Percentiles rank a stretch among this genome's conserved stretches.
phyloP scores from a whole-genome alignment of 2,329 filamentous ascomycete species.

The Xylaria sp. region DNA sequence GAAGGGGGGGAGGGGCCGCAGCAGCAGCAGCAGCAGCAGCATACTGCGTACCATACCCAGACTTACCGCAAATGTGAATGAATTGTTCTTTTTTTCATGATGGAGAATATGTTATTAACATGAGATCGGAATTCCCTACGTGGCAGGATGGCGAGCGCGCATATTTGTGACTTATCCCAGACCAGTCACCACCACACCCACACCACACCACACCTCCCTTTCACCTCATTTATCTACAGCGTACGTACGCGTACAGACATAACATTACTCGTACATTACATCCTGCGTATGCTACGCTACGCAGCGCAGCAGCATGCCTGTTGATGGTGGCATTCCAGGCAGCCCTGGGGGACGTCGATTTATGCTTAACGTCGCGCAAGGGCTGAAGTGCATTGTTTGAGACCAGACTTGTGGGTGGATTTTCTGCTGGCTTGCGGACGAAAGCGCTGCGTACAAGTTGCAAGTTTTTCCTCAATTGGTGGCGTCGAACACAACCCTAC shows the following conservation, averaged over 20 bases:
- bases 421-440: neutral
- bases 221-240: neutral
- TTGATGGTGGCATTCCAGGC: conserved; percentile 10
- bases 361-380: conserved; percentile 11
- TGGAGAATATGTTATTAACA: neutral
- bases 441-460: neutral
- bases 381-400: conserved; percentile 11
- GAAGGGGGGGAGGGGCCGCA: no score
- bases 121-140: conserved; percentile 4
- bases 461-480: conserved; percentile 4
- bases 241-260: no score
- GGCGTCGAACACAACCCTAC: conserved; percentile 6
- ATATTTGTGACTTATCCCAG: conserved; percentile 9
- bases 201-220: neutral
- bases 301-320: neutral
- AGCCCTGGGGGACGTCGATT: conserved; percentile 6
- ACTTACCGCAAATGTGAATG: neutral
- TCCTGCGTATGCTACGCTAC: no score
- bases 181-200: neutral
- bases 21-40: no score
- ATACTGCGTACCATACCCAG: no score
- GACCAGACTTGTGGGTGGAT: conserved; percentile 5
- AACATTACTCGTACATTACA: no score
- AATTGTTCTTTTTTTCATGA: neutral
- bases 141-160: conserved; percentile 3